phyloP scores from a whole-genome alignment of 495 filamentous ascomycete genomes.

The Penicillium macrosclerotiorum region DNA sequence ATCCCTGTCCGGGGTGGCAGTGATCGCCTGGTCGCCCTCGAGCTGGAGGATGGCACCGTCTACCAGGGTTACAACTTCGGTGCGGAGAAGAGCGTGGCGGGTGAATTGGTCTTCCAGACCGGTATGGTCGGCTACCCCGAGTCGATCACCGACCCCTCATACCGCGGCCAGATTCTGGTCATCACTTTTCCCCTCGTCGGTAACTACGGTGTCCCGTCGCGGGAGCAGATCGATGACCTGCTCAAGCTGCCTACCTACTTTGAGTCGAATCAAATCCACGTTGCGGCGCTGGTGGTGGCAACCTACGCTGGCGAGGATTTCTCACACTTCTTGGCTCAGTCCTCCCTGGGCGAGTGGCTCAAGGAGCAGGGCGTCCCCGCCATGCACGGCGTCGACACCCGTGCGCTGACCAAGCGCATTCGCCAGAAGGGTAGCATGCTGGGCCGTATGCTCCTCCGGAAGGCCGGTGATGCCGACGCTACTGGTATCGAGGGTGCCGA shows the following conservation, averaged over 20 bases:
- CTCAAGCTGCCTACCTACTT: conserved; percentile 86
- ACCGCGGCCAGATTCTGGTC: conserved; percentile 87
- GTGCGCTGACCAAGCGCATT: conserved; percentile 90
- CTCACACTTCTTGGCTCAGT: conserved; percentile 87
- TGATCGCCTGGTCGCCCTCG: conserved; percentile 69
- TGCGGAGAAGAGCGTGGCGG: conserved; percentile 84
- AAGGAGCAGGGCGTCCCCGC: conserved; percentile 95
- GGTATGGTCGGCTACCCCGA: conserved; percentile 99
- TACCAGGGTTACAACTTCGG: conserved; percentile 96
- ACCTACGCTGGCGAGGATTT: conserved; percentile 91
- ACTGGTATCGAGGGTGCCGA: conserved; percentile 41
- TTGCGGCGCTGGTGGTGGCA: conserved; percentile 84
- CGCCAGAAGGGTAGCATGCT: conserved; percentile 95
- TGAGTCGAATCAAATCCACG: conserved; percentile 86
- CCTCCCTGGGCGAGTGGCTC: conserved; percentile 89
- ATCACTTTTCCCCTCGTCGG: conserved; percentile 88
- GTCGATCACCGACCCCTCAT: conserved; percentile 89
- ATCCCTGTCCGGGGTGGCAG: conserved; percentile 42
- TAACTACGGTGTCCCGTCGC: conserved; percentile 92
- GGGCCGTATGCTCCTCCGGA: conserved; percentile 79
- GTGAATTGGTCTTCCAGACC: conserved; percentile 98
- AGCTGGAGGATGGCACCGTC: conserved; percentile 83
- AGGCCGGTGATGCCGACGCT: conserved; percentile 41
- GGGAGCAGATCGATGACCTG: conserved; percentile 76
- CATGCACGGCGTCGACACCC: conserved; percentile 92